Percentiles rank a stretch among this genome's conserved stretches.
Conservation (phyloP, 2,329 filamentous ascomycete species). For the Zopfia rhizophila region DNA sequence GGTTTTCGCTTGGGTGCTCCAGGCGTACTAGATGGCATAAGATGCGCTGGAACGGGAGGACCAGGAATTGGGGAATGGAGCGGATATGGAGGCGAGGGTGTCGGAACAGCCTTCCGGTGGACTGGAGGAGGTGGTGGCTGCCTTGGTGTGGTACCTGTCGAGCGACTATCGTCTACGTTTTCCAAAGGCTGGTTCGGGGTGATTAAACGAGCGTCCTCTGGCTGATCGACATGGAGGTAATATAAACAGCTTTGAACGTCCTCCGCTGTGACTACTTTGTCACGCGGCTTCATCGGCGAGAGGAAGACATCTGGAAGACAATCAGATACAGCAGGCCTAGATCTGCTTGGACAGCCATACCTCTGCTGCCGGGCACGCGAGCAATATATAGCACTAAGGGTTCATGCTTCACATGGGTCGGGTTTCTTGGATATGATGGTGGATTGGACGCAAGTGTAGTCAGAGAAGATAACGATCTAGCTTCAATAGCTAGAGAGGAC, state of each 20-base stretch:
- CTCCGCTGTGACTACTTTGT: slow-evolving; percentile 87
- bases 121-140: slow-evolving; percentile 29
- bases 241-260: slow-evolving; percentile 91
- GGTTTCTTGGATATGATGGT: slow-evolving; percentile 83
- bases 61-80: not conserved
- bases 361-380: slow-evolving; percentile 88
- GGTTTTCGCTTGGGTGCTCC: slow-evolving; percentile 38
- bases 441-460: slow-evolving; percentile 86
- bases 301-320: slow-evolving; percentile 80
- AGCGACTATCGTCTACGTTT: too few species aligned
- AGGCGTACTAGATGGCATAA: not conserved
- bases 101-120: slow-evolving; percentile 43
- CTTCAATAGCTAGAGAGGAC: slow-evolving; percentile 69
- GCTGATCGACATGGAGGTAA: slow-evolving; percentile 82
- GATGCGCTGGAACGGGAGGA: slow-evolving; percentile 1
- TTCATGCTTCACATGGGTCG: slow-evolving; percentile 73
- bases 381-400: slow-evolving; percentile 90
- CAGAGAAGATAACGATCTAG: slow-evolving; percentile 81
- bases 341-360: slow-evolving; percentile 58
- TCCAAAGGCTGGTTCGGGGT: slow-evolving; percentile 13
- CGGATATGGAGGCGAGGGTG: slow-evolving; percentile 6
- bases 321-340: slow-evolving; percentile 25
- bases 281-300: slow-evolving; percentile 86
- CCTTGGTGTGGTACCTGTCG: slow-evolving; percentile 16
- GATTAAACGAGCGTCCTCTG: slow-evolving; percentile 60